Evolutionary conservation across 1,139 yeast species (phyloP).

Genomic region (Yamadazyma epiphylla): DNA sequence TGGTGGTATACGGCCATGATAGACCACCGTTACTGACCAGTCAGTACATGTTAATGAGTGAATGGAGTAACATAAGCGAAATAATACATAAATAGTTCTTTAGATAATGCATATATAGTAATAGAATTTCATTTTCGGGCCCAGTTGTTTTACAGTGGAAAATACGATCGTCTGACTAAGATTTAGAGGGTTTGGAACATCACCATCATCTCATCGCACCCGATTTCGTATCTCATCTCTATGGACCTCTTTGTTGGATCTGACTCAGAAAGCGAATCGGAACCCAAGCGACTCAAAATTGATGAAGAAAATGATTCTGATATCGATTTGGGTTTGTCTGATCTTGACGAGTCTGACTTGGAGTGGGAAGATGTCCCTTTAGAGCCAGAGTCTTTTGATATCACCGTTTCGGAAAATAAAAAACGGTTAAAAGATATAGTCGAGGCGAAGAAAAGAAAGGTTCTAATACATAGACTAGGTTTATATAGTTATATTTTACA

Average conservation of each 20-base stretch:
- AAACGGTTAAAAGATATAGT: neutral
- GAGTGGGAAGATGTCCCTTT: constrained; percentile 9
- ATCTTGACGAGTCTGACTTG: constrained; percentile 4
- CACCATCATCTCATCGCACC: too few species aligned
- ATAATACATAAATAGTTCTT: too few species aligned
- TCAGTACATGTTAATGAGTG: constrained; percentile 32
- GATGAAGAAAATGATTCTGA: too few species aligned
- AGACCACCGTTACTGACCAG: constrained; percentile 23
- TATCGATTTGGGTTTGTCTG: neutral
- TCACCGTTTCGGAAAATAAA: constrained; percentile 1
- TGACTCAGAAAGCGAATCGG: constrained; percentile 3
- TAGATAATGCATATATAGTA: too few species aligned
- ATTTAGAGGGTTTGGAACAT: neutral
- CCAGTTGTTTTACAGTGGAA: too few species aligned
- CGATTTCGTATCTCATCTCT: too few species aligned
- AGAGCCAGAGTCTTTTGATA: constrained; percentile 3
- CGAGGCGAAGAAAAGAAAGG: constrained; percentile 7
- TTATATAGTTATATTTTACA: constrained; percentile 23
- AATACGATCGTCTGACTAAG: too few species aligned
- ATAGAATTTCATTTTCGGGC: too few species aligned
- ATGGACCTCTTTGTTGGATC: constrained; percentile 9
- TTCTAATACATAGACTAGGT: constrained; percentile 22
- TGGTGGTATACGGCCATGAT: constrained; percentile 41
- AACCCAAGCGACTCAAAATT: constrained; percentile 5
- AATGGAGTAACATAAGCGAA: too few species aligned